Evolutionary conservation across 148 eudicot genomes (phyloP), one percentile per base, ranked within the genome.

Genomic region (Rhododendron simsii): DNA sequence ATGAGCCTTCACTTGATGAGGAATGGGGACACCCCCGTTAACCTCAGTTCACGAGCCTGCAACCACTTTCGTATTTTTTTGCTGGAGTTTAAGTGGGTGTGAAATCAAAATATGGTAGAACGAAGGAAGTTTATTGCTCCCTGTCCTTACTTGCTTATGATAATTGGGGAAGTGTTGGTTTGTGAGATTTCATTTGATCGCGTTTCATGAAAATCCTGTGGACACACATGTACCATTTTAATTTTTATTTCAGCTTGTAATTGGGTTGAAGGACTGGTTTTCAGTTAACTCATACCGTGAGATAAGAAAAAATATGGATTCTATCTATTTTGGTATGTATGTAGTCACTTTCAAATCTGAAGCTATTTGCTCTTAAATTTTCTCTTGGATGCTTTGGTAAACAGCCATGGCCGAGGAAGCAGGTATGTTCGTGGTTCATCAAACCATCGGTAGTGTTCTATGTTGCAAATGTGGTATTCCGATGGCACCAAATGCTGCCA

Each of bases 381-480:
- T 80, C 67, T 45, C 16, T 71, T 74, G 18, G 10, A 30, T 84
- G 80, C 26, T 69, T 74, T 51, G 63, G 21, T 41, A 12, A 48
- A 85, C 67, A 86, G 88, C 33, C 39, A 94, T 93, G 95, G 92
- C 69, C 0, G 86, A 87, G 9, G 93, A 91, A 45, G 53, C 86
- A 47, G 92, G 95, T 20, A 92, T 93, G 95, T 93, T 93, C 85
- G 53, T 30, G 81, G 93, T 91, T 39, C 85, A 61, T 23, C 94
- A 92, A 30, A 93, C 95, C 14, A 48, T 92, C 15, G 96, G 96
- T 81, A 92, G 80, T 50, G 95, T 94, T 45, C 78, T 93, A 9
- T 94, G 98, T 89, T 94, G 98, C 90, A 92, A 91, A 83, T 94
- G 98, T 86, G 95, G 94, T 11, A 85, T 93, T 33, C 85, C 85